Conservation (phyloP, 306 rosid genomes). For the Vigna mungo region DNA sequence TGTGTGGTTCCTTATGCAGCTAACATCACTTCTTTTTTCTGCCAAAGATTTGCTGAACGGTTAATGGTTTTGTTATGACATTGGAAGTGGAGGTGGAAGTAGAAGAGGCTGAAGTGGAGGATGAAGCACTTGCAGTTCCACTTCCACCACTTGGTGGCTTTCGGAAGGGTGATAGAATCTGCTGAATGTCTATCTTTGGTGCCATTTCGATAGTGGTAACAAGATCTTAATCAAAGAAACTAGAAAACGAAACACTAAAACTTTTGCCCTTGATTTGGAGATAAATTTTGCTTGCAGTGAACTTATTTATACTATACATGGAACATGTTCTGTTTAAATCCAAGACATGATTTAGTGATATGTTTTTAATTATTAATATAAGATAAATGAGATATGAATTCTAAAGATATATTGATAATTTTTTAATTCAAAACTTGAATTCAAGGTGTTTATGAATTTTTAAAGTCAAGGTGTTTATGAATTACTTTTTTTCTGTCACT, state of each 20-base stretch:
- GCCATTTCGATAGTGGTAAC: neutral
- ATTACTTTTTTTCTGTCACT: too few species aligned
- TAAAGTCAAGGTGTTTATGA: too few species aligned
- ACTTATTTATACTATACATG: neutral
- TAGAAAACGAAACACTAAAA: neutral
- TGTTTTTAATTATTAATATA: too few species aligned
- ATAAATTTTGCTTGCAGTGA: neutral
- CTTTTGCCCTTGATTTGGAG: neutral
- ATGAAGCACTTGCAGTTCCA: slow-evolving; percentile 5
- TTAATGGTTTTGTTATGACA: neutral
- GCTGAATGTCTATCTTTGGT: slow-evolving; percentile 13
- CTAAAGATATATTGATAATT: too few species aligned
- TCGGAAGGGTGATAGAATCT: neutral
- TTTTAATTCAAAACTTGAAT: too few species aligned
- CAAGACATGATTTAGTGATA: neutral
- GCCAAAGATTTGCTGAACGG: slow-evolving; percentile 11
- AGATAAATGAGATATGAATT: too few species aligned
- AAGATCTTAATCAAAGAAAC: neutral
- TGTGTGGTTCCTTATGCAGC: neutral
- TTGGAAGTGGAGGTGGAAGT: neutral
- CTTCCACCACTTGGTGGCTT: slow-evolving; percentile 2
- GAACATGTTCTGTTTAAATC: neutral
- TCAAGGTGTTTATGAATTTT: too few species aligned
- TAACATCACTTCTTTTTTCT: neutral
- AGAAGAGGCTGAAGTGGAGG: neutral